Percentiles rank a stretch among this genome's conserved stretches.
phyloP scores from a whole-genome alignment of 2,329 filamentous ascomycete species.

The Nigrograna mackinnonii region DNA sequence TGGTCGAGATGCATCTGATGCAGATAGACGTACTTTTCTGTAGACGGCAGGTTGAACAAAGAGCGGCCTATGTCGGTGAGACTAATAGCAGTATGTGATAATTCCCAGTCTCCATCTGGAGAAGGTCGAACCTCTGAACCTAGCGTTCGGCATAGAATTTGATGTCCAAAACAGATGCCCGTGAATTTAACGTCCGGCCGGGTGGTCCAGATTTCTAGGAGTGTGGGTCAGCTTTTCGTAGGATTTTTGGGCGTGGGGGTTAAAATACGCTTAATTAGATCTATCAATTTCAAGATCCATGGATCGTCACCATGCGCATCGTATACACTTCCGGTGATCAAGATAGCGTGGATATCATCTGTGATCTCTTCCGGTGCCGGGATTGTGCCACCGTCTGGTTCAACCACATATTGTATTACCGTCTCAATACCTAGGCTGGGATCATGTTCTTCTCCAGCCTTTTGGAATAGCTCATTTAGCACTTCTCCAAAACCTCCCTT shows the following conservation, averaged over 20 bases:
- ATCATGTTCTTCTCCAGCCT: constrained; percentile 56
- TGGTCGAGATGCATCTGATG: constrained; percentile 55
- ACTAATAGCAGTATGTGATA: constrained; percentile 47
- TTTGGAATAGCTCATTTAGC: constrained; percentile 54
- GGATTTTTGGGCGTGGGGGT: background rate
- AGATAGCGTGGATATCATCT: constrained; percentile 45
- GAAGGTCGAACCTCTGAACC: constrained; percentile 44
- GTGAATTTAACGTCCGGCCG: constrained; percentile 56
- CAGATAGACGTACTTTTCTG: constrained; percentile 39
- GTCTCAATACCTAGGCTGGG: constrained; percentile 60
- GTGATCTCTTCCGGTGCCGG: constrained; percentile 54
- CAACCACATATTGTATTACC: constrained; percentile 59
- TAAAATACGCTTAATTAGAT: constrained; percentile 48
- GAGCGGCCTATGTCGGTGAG: constrained; percentile 45
- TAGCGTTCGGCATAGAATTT: constrained; percentile 49
- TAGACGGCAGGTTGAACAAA: constrained; percentile 42
- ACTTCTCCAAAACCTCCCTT: constrained; percentile 61
- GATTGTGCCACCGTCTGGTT: constrained; percentile 41
- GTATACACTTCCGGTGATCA: constrained; percentile 53
- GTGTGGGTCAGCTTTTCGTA: background rate
- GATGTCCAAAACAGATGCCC: constrained; percentile 55
- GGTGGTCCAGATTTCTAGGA: constrained; percentile 52
- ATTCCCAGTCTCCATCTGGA: constrained; percentile 49
- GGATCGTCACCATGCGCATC: constrained; percentile 50
- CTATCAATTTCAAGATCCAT: constrained; percentile 48